These are phyloP conservation scores for Globisporangium lucens DNA, from an alignment of 352 stramenopile genomes.

Conservation along the genomic window DNA sequence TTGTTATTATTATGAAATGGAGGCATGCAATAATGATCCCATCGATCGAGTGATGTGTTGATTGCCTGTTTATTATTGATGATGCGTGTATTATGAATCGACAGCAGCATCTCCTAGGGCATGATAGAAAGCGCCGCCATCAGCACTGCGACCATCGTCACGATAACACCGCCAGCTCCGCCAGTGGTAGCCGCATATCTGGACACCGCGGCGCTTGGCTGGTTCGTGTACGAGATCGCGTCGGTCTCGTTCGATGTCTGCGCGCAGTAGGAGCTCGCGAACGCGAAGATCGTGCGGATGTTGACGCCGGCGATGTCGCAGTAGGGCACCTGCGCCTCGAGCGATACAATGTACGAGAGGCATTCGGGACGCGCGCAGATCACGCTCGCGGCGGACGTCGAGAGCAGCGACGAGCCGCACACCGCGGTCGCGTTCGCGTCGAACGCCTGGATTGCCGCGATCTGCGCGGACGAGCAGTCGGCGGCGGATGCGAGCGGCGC, in stretches of 20 bases:
- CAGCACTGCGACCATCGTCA: not conserved
- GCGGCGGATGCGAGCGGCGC: not conserved
- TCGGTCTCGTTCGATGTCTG: constrained; percentile 12
- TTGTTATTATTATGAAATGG: constrained; percentile 1
- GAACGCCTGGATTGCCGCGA: constrained; percentile 13
- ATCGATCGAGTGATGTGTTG: not conserved
- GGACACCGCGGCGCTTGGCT: not conserved
- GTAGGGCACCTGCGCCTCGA: constrained; percentile 16
- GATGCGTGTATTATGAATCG: not conserved
- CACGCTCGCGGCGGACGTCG: not conserved
- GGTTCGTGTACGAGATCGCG: constrained; percentile 14
- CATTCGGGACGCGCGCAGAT: constrained; percentile 13
- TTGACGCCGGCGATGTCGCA: constrained; percentile 17
- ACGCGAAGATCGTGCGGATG: constrained; percentile 12
- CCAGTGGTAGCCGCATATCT: not conserved
- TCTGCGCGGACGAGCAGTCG: constrained; percentile 10
- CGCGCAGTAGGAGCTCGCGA: constrained; percentile 13
- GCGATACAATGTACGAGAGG: constrained; percentile 15
- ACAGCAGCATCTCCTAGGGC: not conserved
- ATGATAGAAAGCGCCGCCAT: not conserved
- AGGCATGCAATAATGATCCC: not conserved
- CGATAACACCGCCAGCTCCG: not conserved
- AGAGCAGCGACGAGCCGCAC: constrained; percentile 12
- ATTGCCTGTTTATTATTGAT: not conserved
- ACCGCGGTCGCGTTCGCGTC: constrained; percentile 13